Base-by-base conservation (phyloP, 768 basidiomycete species). In the Dentipellis sp. region DNA sequence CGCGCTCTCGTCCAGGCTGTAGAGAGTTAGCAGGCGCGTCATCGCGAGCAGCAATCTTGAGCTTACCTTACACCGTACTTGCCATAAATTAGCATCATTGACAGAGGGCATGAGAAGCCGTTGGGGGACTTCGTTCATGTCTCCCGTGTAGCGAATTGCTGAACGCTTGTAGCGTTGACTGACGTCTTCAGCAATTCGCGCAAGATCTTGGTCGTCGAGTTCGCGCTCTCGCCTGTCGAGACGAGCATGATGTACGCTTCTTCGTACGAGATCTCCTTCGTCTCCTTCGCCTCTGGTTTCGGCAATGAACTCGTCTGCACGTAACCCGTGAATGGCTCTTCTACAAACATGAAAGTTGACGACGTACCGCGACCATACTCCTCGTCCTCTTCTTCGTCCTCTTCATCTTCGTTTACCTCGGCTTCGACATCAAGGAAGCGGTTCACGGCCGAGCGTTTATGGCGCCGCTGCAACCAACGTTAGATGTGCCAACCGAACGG, bases 371-470 rank as follows among this genome's bases (percentile, higher is more conserved):
- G 63, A 0, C 76, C 87, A 57, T 78, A 80, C 54, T 91, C 90
- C 17, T 88, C 88, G 3, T 89, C 89, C 6, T 86, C 91, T 17
- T 95, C 93, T 2, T 88, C 88, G 22, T 97, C 97, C 37, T 97
- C 95, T 3, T 97, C 97, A 17, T 98, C 97, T 34, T 97, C 94
- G 62, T 93, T 93, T 17, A 95, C 94, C 67, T 93, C 92, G 54
- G 93, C 94, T 73, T 95, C 92, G 56, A 94, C 79, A 81, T 98
- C 97, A 62, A 98, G 76, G 84, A 94, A 99, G 61, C 86, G 84
- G 67, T 82, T 88, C 22, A 81, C 78, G 16, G 77, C 74, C 54
- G 73, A 71, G 51, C 81, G 80, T 69, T 80, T 86, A 68, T 87
- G 86, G 58, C 83, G 80, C 58, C 79, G 83, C 82, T 84, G 47